Evolutionary conservation across 805 yeast genomes (phyloP), one percentile per base, ranked within the genome.

Genomic region (Wickerhamiella sorbophila): DNA sequence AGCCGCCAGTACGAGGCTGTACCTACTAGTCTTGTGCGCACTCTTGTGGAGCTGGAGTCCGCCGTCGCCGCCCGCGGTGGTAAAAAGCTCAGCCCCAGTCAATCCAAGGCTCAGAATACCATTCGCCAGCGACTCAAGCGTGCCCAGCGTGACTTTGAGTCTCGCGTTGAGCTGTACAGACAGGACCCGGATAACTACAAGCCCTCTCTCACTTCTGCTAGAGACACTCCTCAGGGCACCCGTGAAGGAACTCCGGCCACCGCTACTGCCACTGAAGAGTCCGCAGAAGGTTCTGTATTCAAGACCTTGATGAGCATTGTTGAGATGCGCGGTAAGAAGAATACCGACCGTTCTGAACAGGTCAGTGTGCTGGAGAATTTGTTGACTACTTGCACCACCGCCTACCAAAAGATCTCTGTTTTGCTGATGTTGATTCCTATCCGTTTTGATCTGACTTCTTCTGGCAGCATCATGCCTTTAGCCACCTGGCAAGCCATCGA

Each of bases 301-400:
- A 67, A 76, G 44, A 74, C 81, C 29, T 70, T 91, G 59, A 73
- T 79, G 59, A 62, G 75, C 42, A 77, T 91, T 44, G 66, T 81
- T 46, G 97, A 91, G 62, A 71, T 86, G 39, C 79, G 98, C 66
- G 98, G 98, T 69, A 87, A 87, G 70, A 88, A 84, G 70, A 86
- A 84, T 60, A 80, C 85, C 48, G 95, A 88, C 61, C 75, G 78
- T 49, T 61, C 59, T 48, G 94, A 83, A 61, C 94, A 88, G 62
- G 74, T 86, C 49, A 64, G 66, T 43, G 67, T 71, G 36, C 69
- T 91, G 56, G 94, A 82, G 64, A 69, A 67, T 37, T 66, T 83
- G 48, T 52, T 71, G 38, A 52, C 55, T 17, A 54, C 63, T 9
- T 69, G 78, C 43, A 66, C 73, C 9, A 62, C 65, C 34, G 72